Evolutionary conservation across 352 stramenopile species (phyloP), one percentile per base, ranked within the genome.

Genomic region (Phytophthora sansomeana): DNA sequence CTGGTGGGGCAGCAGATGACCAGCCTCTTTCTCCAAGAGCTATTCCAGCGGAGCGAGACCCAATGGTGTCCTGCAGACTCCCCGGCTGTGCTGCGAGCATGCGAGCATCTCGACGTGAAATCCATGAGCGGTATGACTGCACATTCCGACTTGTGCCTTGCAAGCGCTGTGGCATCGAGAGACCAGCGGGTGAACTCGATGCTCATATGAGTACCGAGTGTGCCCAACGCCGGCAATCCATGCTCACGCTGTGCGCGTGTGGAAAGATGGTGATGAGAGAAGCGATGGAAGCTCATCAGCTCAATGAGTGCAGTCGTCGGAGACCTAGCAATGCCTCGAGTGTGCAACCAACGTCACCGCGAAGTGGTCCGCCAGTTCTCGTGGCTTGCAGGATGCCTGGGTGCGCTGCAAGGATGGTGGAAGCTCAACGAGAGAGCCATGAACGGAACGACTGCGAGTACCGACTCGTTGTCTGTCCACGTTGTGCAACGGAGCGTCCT

Each of bases 231-330:
- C 52, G 51, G 4, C 51, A 68, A 19, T 72, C 64, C 21, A 75
- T 72, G 39, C 68, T 91, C 4, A 54, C 78, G 9, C 75, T 90
- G 68, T 91, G 83, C 61, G 60, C 39, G 0, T 90, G 83, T 29
- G 83, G 78, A 13, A 88, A 87, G 55, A 90, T 90, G 80, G 73
- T 91, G 46, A 67, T 83, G 35, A 79, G 70, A 17, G 73, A 78
- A 30, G 81, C 77, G 29, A 71, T 88, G 36, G 79, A 76, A 32
- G 61, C 77, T 1, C 78, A 90, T 47, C 74, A 81, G 63, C 71
- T 83, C 38, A 77, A 74, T 17, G 78, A 88, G 19, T 89, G 80
- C 64, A 54, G 77, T 70, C 70, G 78, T 75, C 46, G 32, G 35
- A 28, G 46, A 28, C 43, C 32, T 17, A 16, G 13, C 0, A 58